phyloP scores from a whole-genome alignment of 192 early-diverging fungal species.

The Endogone sp. region DNA sequence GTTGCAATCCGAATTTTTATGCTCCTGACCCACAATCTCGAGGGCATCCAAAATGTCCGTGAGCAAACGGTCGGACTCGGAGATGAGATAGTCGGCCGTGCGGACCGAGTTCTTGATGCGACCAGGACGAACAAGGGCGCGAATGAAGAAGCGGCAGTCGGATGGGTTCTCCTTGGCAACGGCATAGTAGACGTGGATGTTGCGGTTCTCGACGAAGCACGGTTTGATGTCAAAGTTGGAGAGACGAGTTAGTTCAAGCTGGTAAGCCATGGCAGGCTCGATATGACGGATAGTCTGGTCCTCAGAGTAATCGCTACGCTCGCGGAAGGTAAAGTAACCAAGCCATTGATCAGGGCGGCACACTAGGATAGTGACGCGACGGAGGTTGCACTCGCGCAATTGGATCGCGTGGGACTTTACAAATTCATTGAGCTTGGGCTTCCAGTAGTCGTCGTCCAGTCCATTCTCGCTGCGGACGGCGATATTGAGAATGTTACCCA shows the following conservation, averaged over 20 bases:
- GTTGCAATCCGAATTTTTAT: constrained; percentile 98
- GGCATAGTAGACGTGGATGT: constrained; percentile 95
- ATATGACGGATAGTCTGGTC: constrained; percentile 96
- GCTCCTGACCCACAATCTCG: constrained; percentile 86
- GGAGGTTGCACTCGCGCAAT: constrained; percentile 75
- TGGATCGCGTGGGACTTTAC: constrained; percentile 51
- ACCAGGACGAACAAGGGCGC: constrained; percentile 92
- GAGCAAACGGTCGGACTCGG: constrained; percentile 90
- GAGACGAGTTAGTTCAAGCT: constrained; percentile 89
- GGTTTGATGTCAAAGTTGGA: constrained; percentile 96
- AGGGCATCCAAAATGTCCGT: constrained; percentile 94
- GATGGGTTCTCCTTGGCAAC: constrained; percentile 91
- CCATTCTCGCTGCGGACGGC: constrained; percentile 67
- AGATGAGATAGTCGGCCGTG: constrained; percentile 92
- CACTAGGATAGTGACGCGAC: constrained; percentile 88
- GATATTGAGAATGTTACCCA: constrained; percentile 83
- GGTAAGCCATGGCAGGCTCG: constrained; percentile 97
- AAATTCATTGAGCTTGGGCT: constrained; percentile 59
- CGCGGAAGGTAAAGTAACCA: constrained; percentile 96
- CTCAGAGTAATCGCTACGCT: constrained; percentile 76
- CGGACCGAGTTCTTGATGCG: constrained; percentile 72
- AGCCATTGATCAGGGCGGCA: constrained; percentile 80
- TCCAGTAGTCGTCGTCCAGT: constrained; percentile 66
- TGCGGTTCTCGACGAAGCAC: constrained; percentile 89
- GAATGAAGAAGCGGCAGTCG: constrained; percentile 97